phyloP scores from a whole-genome alignment of 2,329 filamentous ascomycete species.

The Colletotrichum cordylinicola region DNA sequence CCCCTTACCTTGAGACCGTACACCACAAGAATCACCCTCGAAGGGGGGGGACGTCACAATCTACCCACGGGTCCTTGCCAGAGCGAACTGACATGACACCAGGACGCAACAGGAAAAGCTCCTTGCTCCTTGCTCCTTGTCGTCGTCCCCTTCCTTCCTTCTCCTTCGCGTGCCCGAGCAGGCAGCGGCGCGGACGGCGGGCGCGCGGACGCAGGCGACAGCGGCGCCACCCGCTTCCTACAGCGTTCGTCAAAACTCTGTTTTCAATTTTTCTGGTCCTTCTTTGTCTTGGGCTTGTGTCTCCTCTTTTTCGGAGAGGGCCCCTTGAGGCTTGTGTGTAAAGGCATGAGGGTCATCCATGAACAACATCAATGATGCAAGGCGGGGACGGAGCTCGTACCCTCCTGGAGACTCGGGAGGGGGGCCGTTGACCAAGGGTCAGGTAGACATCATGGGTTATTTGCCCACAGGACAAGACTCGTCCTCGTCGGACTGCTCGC shows the following conservation, averaged over 20 bases:
- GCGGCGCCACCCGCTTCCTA: slow-evolving; percentile 15
- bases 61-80: background rate
- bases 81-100: background rate
- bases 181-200: background rate
- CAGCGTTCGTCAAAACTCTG: background rate
- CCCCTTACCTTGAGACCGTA: background rate
- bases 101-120: background rate
- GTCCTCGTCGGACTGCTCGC: background rate
- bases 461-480: background rate
- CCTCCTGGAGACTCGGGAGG: background rate
- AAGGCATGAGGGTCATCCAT: background rate
- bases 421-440: background rate
- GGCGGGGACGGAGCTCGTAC: background rate
- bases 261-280: background rate
- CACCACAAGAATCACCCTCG: background rate
- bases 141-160: background rate
- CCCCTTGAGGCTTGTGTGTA: background rate
- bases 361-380: background rate
- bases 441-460: background rate
- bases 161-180: background rate
- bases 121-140: background rate
- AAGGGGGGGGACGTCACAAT: background rate
- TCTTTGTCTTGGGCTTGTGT: background rate
- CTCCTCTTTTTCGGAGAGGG: background rate
- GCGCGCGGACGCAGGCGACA: background rate